A percentile compares a stretch with the other conserved stretches of the same genome.
Conservation (phyloP, 2,329 filamentous ascomycete genomes). For the Karstenula rhodostoma region DNA sequence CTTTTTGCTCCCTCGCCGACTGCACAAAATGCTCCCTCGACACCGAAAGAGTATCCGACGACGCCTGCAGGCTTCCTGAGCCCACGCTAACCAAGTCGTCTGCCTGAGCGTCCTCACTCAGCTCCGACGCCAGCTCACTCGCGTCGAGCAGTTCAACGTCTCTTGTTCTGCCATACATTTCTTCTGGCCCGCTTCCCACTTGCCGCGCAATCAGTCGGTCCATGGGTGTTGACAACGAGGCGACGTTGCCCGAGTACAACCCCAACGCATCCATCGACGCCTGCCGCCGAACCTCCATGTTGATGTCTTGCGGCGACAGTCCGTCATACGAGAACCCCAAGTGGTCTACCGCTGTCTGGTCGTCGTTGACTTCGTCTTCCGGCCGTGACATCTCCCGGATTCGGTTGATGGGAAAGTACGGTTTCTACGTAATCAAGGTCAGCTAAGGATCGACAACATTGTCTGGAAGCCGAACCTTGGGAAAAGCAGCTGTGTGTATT, state of each 20-base stretch:
- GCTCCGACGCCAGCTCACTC: constrained; percentile 33
- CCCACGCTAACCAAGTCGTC: constrained; percentile 24
- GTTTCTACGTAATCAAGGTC: constrained; percentile 24
- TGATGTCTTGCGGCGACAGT: constrained; percentile 22
- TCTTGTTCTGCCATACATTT: constrained; percentile 15
- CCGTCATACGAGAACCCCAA: constrained; percentile 36
- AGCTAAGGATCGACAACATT: constrained; percentile 10
- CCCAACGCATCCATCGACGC: constrained; percentile 42
- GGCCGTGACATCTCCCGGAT: constrained; percentile 24
- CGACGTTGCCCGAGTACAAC: constrained; percentile 42
- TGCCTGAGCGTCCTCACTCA: constrained; percentile 26
- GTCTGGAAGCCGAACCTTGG: constrained; percentile 28
- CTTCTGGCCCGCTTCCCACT: constrained; percentile 19
- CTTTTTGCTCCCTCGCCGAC: constrained; percentile 23
- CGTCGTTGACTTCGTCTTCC: constrained; percentile 26
- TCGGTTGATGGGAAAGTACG: constrained; percentile 19
- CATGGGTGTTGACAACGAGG: constrained; percentile 40
- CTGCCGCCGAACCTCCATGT: constrained; percentile 32
- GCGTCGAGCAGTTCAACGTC: constrained; percentile 37
- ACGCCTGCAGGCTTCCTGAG: constrained; percentile 34
- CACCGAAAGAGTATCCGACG: constrained; percentile 41
- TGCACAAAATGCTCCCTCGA: constrained; percentile 23
- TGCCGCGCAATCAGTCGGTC: constrained; percentile 28
- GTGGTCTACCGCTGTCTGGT: constrained; percentile 27
- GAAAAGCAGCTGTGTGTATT: constrained; percentile 35